phyloP scores from a whole-genome alignment of 495 filamentous ascomycete genomes.

The Penicillium angulare region DNA sequence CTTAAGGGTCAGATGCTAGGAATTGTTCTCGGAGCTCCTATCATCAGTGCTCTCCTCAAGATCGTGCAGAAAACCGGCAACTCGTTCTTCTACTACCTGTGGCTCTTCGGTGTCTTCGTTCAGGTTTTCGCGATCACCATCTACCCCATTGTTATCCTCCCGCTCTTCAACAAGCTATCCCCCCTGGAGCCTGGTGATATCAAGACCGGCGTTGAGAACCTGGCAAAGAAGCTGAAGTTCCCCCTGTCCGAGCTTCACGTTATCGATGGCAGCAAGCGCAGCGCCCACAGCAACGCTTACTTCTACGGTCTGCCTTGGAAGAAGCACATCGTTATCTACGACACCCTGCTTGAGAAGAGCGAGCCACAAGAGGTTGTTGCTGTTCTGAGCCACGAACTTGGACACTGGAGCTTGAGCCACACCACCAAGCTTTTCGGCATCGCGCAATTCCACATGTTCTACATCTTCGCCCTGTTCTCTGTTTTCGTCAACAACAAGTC shows the following conservation, averaged over 20 bases:
- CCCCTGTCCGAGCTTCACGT: slow-evolving; percentile 88
- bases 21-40: slow-evolving; percentile 74
- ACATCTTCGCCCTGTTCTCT: slow-evolving; percentile 93
- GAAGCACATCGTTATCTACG: slow-evolving; percentile 99
- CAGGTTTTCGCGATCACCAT: slow-evolving; percentile 94
- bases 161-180: slow-evolving; percentile 97
- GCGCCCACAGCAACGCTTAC: slow-evolving; percentile 96
- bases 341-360: slow-evolving; percentile 94
- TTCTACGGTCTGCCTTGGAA: slow-evolving; percentile 99
- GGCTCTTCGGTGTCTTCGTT: slow-evolving; percentile 83
- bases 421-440: slow-evolving; percentile 90
- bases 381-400: slow-evolving; percentile 91
- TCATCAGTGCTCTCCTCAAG: slow-evolving; percentile 83
- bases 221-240: slow-evolving; percentile 84
- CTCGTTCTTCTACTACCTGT: slow-evolving; percentile 96
- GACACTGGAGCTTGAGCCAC: slow-evolving; percentile 94
- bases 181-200: slow-evolving; percentile 82
- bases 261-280: slow-evolving; percentile 96
- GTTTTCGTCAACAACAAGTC: slow-evolving; percentile 95
- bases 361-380: slow-evolving; percentile 89
- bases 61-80: slow-evolving; percentile 90
- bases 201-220: slow-evolving; percentile 81
- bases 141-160: slow-evolving; percentile 91
- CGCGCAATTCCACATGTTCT: slow-evolving; percentile 89
- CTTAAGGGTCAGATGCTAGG: slow-evolving; percentile 85